Conservation (phyloP, 352 stramenopile genomes). For the Phytophthora chlamydospora region DNA sequence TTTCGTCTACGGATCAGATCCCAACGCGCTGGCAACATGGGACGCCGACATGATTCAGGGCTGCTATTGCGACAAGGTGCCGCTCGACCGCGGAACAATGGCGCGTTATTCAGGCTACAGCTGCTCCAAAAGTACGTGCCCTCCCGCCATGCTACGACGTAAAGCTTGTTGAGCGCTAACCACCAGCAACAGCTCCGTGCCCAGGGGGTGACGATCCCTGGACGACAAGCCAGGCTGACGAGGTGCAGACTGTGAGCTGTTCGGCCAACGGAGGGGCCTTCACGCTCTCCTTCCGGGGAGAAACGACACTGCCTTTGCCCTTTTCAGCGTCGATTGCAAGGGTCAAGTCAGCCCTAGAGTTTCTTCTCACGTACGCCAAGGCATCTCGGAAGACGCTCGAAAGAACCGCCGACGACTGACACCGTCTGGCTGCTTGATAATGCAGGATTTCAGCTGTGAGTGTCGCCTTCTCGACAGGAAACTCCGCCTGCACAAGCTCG, state of each 20-base stretch:
- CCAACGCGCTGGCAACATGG: constrained; percentile 83
- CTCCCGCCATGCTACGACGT: neutral
- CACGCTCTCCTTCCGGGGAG: constrained; percentile 72
- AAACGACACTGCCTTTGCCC: constrained; percentile 53
- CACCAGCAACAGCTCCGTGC: constrained; percentile 14
- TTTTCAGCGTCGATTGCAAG: constrained; percentile 28
- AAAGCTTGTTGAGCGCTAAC: neutral
- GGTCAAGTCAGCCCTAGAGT: constrained; percentile 55
- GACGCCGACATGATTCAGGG: constrained; percentile 86
- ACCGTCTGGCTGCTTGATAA: neutral
- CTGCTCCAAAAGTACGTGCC: constrained; percentile 65
- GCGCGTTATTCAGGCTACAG: constrained; percentile 72
- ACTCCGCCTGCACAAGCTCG: constrained; percentile 43
- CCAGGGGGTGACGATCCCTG: constrained; percentile 89
- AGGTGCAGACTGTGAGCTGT: constrained; percentile 82
- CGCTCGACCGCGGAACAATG: constrained; percentile 48
- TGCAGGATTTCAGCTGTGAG: constrained; percentile 57
- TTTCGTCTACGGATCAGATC: constrained; percentile 75
- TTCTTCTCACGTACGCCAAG: constrained; percentile 51
- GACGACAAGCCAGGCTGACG: constrained; percentile 71
- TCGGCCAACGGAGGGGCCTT: constrained; percentile 60
- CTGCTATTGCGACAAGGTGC: constrained; percentile 89
- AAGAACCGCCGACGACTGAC: neutral
- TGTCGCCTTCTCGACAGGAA: constrained; percentile 47
- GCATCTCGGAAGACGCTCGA: neutral